A percentile compares a stretch with the other conserved stretches of the same genome.
Evolutionary conservation across 1,284 basidiomycete species (phyloP).

Genomic region (Sutorius eximius): DNA sequence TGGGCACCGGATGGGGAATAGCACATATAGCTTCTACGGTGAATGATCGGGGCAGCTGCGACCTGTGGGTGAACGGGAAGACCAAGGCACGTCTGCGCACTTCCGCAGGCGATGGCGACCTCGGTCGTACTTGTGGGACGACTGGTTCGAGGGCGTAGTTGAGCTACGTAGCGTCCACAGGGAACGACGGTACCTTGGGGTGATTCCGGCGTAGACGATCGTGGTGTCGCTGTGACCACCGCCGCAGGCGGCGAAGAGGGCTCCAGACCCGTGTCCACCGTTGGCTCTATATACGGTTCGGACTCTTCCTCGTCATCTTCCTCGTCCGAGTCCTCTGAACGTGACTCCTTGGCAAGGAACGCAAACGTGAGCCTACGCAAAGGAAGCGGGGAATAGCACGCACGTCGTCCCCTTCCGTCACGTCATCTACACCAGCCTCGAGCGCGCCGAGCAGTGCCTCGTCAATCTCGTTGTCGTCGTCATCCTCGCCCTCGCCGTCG

Average conservation of each 20-base stretch:
- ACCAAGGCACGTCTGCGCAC: conserved; percentile 47
- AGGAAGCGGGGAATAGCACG: conserved; percentile 22
- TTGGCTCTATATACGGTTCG: conserved; percentile 34
- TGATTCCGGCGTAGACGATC: conserved; percentile 31
- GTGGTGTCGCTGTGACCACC: conserved; percentile 20
- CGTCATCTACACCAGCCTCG: conserved; percentile 55
- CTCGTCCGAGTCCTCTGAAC: conserved; percentile 56
- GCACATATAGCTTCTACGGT: conserved; percentile 93
- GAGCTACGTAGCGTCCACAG: conserved; percentile 7
- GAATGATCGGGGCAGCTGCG: conserved; percentile 56
- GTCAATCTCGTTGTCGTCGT: conserved; percentile 48
- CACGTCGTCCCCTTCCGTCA: conserved; percentile 65
- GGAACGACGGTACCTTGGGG: conserved; percentile 26
- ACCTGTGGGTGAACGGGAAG: conserved; percentile 30
- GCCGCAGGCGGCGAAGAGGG: conserved; percentile 30
- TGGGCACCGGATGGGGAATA: conserved; percentile 85
- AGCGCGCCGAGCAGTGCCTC: conserved; percentile 54
- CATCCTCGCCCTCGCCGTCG: conserved; percentile 49
- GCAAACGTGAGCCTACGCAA: conserved; percentile 9
- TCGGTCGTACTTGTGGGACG: conserved; percentile 42
- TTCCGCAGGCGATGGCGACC: conserved; percentile 64
- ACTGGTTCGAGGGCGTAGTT: conserved; percentile 18
- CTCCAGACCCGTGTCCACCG: conserved; percentile 21
- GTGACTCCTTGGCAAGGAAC: conserved; percentile 41
- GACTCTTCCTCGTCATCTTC: conserved; percentile 53